Conservation (phyloP, 1,139 yeast species). For the Hanseniaspora gamundiae region DNA sequence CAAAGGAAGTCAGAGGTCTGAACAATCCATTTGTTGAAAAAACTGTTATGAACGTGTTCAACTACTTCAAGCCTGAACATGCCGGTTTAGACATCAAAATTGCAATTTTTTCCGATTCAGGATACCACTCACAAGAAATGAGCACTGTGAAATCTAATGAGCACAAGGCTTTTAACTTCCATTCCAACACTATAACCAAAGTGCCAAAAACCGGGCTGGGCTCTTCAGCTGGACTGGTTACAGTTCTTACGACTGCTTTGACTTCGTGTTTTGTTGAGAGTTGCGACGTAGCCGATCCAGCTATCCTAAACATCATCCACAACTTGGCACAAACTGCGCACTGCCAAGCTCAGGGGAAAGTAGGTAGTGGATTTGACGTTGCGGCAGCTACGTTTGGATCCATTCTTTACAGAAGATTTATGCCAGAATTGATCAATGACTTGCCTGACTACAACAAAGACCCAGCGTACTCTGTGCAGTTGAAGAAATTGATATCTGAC, state of each 20-base stretch:
- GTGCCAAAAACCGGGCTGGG: constrained; percentile 94
- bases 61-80: constrained; percentile 28
- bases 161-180: constrained; percentile 43
- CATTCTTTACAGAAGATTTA: constrained; percentile 64
- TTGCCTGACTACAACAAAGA: constrained; percentile 22
- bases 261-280: constrained; percentile 27
- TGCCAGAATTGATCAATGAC: constrained; percentile 37
- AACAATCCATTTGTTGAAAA: constrained; percentile 70
- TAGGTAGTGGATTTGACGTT: constrained; percentile 95
- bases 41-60: constrained; percentile 42
- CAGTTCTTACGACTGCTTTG: constrained; percentile 66
- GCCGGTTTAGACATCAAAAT: constrained; percentile 31
- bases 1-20: constrained; percentile 24
- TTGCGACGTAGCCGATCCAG: constrained; percentile 20
- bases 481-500: constrained; percentile 32
- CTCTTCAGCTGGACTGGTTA: constrained; percentile 86
- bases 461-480: constrained; percentile 17
- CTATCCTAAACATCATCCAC: constrained; percentile 38
- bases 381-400: constrained; percentile 94
- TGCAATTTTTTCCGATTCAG: constrained; percentile 73
- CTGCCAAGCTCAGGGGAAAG: constrained; percentile 85
- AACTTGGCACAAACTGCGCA: constrained; percentile 83
- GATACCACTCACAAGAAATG: constrained; percentile 67
- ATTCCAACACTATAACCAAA: constrained; percentile 43
- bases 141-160: constrained; percentile 29